phyloP scores from a whole-genome alignment of 140 eudicot genomes.

The Bidens hawaiensis region DNA sequence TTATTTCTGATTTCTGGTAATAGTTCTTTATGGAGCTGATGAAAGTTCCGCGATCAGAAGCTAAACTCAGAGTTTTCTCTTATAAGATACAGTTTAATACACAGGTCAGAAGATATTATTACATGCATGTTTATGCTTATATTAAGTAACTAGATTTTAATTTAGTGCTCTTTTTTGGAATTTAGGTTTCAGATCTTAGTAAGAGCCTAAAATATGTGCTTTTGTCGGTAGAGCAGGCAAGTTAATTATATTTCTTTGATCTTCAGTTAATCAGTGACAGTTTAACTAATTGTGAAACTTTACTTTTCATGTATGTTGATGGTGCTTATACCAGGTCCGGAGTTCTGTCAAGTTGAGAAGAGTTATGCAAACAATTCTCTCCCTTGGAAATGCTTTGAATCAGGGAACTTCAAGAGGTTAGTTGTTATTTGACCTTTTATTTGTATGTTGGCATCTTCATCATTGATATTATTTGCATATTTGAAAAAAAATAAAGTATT shows the following conservation, averaged over 20 bases:
- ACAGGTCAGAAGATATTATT: constrained; percentile 55
- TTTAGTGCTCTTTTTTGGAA: constrained; percentile 13
- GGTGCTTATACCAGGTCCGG: constrained; percentile 56
- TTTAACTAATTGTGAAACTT: neutral
- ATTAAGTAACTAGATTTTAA: constrained; percentile 14
- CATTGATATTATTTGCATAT: constrained; percentile 1
- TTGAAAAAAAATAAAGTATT: neutral
- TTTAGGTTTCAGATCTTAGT: constrained; percentile 82
- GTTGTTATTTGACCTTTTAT: neutral
- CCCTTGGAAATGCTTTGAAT: constrained; percentile 92
- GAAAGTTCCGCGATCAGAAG: constrained; percentile 85
- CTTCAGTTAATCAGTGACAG: constrained; percentile 7
- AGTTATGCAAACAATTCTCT: constrained; percentile 84
- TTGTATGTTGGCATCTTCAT: neutral
- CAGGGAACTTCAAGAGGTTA: constrained; percentile 95
- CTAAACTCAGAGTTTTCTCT: constrained; percentile 80
- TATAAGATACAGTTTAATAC: constrained; percentile 69
- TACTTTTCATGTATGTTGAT: constrained; percentile 14
- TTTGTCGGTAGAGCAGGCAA: constrained; percentile 80
- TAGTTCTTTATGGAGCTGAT: constrained; percentile 80
- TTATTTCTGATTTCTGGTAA: constrained; percentile 20
- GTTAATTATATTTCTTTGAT: constrained; percentile 9
- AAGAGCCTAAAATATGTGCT: constrained; percentile 49
- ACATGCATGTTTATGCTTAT: constrained; percentile 9
- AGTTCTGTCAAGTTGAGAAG: constrained; percentile 74